A percentile compares a stretch with the other conserved stretches of the same genome.
Conservation (phyloP, 176 grass and related monocot species). For the Paspalum notatum region DNA sequence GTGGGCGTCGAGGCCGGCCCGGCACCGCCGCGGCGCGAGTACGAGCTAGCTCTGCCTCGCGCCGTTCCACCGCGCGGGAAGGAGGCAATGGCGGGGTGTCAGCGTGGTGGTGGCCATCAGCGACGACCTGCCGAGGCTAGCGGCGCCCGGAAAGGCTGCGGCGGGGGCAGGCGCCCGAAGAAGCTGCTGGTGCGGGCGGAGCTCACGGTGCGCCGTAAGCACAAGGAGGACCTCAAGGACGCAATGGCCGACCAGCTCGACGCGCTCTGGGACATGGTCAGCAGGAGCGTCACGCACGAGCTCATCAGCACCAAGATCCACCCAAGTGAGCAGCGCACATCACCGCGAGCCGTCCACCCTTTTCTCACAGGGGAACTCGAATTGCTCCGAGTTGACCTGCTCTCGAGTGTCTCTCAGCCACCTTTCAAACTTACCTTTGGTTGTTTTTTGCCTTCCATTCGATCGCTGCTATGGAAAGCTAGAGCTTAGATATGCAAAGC, state of each 20-base stretch:
- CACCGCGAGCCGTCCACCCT: background rate
- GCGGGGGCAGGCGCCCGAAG: background rate
- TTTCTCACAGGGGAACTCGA: background rate
- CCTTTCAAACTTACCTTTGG: constrained; percentile 17
- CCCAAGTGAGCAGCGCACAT: constrained; percentile 54
- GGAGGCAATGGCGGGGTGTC: constrained; percentile 1
- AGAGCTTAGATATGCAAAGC: constrained; percentile 35
- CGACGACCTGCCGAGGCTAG: constrained; percentile 62
- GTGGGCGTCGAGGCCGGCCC: too few relatives aligned
- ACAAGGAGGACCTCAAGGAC: constrained; percentile 96
- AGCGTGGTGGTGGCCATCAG: constrained; percentile 72
- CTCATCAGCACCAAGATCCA: constrained; percentile 94
- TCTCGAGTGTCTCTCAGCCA: background rate
- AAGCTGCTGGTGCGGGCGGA: constrained; percentile 74
- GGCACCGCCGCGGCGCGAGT: constrained; percentile 2
- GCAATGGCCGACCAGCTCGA: constrained; percentile 77
- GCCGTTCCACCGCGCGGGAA: constrained; percentile 16
- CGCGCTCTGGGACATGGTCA: constrained; percentile 83
- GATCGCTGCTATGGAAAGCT: background rate
- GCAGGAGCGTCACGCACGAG: constrained; percentile 76
- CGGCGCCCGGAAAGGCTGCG: constrained; percentile 11
- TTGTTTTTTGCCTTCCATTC: constrained; percentile 14
- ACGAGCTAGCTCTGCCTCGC: constrained; percentile 54
- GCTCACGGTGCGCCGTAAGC: constrained; percentile 91
- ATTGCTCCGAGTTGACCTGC: constrained; percentile 30